Evolutionary conservation across 2,329 filamentous ascomycete genomes (phyloP), one percentile per base, ranked within the genome.

Genomic region (Pseudogymnoascus sp.): DNA sequence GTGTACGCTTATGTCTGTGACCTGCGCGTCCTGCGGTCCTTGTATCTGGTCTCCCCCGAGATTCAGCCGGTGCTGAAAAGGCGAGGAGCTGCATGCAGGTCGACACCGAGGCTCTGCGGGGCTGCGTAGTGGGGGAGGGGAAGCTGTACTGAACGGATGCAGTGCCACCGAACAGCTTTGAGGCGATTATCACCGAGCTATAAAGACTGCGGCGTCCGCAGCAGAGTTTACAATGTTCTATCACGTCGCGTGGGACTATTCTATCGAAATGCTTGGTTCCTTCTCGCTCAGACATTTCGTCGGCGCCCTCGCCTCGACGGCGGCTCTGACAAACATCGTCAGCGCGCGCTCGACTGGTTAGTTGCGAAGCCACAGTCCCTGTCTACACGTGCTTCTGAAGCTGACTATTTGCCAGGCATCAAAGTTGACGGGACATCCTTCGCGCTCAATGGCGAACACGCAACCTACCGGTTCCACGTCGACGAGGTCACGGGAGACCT

Each of bases 391-490:
- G 21, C 26, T 26, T 50, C 14, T 26, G 6, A 50, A 50, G 13
- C 21, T 50, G 13, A 50, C 21, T 24, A 14, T 50, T n/a, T 26
- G 6, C 24, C 67, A 84, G 82, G 78, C 38, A 78, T 86, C 63
- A 76, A 77, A 21, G 81, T 81, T n/a, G 72, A 82, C 4, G 82
- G 82, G 8, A 80, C 75, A 3, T 80, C 79, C 14, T 87, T 87
- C 66, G 78, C 82, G 1, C 75, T 87, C 53, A 82, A 82, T 31
- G 83, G 81, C 26, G 74, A 81, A 53, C 76, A 77, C 66, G 76
- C 85, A 31, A 86, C 84, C 0, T 87, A 88, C 68, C 81, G 82
- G 47, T 86, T 88, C 71, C 85, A 87, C 66, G 83, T 86, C 50
- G 81, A 87, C 65, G 73, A 79, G 2, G 70, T 69, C 7, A 82